A percentile compares a stretch with the other conserved stretches of the same genome.
These are phyloP conservation scores for Yamadazyma akitaensis DNA, from an alignment of 805 yeast genomes.

Conservation along the genomic window DNA sequence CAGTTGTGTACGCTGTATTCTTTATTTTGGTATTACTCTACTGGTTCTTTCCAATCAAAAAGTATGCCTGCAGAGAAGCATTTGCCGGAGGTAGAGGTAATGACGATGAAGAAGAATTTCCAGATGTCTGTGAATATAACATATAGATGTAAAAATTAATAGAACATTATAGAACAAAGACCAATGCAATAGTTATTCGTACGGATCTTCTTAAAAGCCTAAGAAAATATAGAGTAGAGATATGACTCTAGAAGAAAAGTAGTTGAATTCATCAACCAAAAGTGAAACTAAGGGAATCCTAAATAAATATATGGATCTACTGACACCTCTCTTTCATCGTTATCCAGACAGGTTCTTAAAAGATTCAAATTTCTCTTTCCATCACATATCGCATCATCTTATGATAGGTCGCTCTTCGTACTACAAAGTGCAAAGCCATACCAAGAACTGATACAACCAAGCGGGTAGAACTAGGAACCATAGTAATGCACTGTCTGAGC, in stretches of 20 bases:
- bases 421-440: slow-evolving; percentile 2
- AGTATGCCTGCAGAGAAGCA: slow-evolving; percentile 33
- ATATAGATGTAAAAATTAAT: slow-evolving; percentile 13
- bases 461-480: slow-evolving; percentile 19
- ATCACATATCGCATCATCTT: slow-evolving; percentile 43
- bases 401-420: slow-evolving; percentile 20
- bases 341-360: slow-evolving; percentile 52
- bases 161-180: background rate
- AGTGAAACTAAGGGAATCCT: no score
- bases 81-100: slow-evolving; percentile 43
- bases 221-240: background rate
- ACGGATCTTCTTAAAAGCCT: background rate
- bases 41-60: slow-evolving; percentile 42
- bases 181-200: background rate
- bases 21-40: slow-evolving; percentile 43
- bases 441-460: slow-evolving; percentile 8
- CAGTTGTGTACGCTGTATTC: slow-evolving; percentile 48
- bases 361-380: slow-evolving; percentile 42
- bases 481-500: slow-evolving; percentile 62
- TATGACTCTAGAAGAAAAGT: background rate
- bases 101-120: slow-evolving; percentile 42
- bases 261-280: no score
- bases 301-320: slow-evolving; percentile 37
- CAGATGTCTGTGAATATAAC: slow-evolving; percentile 38
- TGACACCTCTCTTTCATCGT: slow-evolving; percentile 52